Conservation (phyloP, 176 grass and related monocot genomes). For the Guadua angustifolia region DNA sequence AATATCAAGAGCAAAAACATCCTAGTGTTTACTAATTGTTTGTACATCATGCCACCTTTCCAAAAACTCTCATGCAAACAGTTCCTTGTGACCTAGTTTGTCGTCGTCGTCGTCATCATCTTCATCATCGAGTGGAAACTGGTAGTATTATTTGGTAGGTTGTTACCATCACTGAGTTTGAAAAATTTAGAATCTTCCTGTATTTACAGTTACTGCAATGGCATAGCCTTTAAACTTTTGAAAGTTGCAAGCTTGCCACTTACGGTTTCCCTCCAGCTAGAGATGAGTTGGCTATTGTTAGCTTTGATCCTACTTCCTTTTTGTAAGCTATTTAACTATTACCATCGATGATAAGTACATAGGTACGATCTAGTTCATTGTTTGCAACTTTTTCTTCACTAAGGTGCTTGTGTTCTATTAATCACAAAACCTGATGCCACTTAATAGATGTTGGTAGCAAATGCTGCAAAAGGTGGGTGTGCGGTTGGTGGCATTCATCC, state of each 20-base stretch:
- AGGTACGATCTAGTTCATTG: neutral
- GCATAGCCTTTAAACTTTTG: neutral
- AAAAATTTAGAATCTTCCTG: neutral
- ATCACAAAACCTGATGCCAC: neutral
- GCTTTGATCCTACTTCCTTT: neutral
- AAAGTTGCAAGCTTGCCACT: neutral
- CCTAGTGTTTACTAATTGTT: neutral
- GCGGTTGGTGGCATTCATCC: no score
- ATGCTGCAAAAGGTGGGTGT: neutral
- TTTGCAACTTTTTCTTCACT: neutral
- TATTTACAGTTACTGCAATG: neutral
- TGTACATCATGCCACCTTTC: neutral
- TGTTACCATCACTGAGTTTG: neutral
- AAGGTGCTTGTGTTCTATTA: neutral
- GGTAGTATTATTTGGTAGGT: neutral
- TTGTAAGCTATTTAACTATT: no score
- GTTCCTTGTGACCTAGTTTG: slow-evolving; percentile 1
- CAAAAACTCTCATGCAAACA: slow-evolving; percentile 13
- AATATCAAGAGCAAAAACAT: neutral
- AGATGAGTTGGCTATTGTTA: slow-evolving; percentile 25
- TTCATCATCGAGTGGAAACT: neutral
- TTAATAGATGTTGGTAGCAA: neutral
- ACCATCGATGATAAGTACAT: no score
- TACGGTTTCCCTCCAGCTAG: neutral
- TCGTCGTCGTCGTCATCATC: neutral